Evolutionary conservation across 345 rosid species (phyloP), one percentile per base, ranked within the genome.

Genomic region (Brassica cretica): DNA sequence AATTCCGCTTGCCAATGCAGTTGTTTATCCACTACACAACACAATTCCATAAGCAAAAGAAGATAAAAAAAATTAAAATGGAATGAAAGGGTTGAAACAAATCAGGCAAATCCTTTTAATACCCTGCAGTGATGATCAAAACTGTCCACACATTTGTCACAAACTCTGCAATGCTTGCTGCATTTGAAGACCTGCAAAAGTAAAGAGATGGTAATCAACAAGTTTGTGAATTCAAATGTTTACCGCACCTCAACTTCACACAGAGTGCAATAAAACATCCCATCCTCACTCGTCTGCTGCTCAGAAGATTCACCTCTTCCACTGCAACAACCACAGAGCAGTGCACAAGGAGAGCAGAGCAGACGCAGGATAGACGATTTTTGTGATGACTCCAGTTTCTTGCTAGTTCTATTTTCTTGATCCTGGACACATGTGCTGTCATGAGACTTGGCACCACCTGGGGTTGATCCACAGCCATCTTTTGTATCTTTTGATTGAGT

Each of bases 81-180:
- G 0, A 21, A 41, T 16, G 19, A 4, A 72, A 64, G 37, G 46
- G 18, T 6, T 27, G 30, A 27, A 27, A 27, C 30, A 27, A 27
- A 27, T 70, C 12, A 64, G 49, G 12, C 58, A 51, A 33, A 11
- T 1, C 14, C 16, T 2, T 49, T 37, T 0, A 39, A 4, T 90
- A 95, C 98, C 98, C 97, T 86, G 94, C 98, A 93, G 81, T 95
- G 99, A 84, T 95, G 99, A 83, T 93, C 99, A 64, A 93, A 95
- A 55, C 82, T 83, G 76, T 95, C 89, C 3, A 95, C 98, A 64
- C 98, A 93, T 84, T 95, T 95, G 86, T 93, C 98, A 59, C 98
- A 93, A 56, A 95, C 98, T 84, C 99, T 85, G 70, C 41, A 35
- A 7, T 35, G 41, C 9, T 35, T 35, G 41, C 41, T 35, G 9